These are phyloP conservation scores for Boletus reticulatus DNA, from an alignment of 768 basidiomycete genomes.

Conservation along the genomic window DNA sequence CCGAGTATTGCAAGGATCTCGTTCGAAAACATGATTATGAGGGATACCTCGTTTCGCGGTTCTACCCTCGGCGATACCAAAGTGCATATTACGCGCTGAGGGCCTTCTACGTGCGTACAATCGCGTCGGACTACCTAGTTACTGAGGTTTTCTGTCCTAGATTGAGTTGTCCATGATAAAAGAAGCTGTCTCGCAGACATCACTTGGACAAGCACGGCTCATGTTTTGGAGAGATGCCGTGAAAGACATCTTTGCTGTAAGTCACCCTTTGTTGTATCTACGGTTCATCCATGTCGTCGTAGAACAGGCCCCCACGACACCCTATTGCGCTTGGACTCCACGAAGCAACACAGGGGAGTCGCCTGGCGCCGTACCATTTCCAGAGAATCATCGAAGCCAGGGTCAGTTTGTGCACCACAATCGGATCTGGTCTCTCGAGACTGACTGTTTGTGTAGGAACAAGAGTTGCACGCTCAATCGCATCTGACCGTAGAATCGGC, in stretches of 20 bases:
- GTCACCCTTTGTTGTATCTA: conserved; percentile 22
- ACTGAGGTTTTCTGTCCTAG: conserved; percentile 35
- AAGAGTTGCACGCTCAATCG: conserved; percentile 61
- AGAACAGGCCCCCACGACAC: conserved; percentile 77
- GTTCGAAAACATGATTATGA: conserved; percentile 84
- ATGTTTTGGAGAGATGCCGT: conserved; percentile 87
- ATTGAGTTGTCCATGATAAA: conserved; percentile 76
- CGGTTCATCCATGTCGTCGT: conserved; percentile 20
- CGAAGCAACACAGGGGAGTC: conserved; percentile 47
- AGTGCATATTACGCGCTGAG: conserved; percentile 74
- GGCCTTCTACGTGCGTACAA: conserved; percentile 73
- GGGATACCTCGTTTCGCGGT: conserved; percentile 65
- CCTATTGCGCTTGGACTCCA: conserved; percentile 76
- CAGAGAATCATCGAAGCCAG: conserved; percentile 83
- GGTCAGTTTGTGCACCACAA: conserved; percentile 41
- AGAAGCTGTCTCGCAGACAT: conserved; percentile 69
- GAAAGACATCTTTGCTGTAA: conserved; percentile 62
- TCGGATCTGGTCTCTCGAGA: conserved; percentile 14
- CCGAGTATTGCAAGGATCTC: conserved; percentile 65
- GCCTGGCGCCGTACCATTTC: conserved; percentile 71
- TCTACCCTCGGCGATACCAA: conserved; percentile 66
- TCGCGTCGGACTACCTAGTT: neutral
- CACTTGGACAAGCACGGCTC: conserved; percentile 80
- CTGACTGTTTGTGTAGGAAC: conserved; percentile 45
- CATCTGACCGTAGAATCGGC: conserved; percentile 68